phyloP scores from a whole-genome alignment of 1,284 basidiomycete genomes.

The Schizopora paradoxa region DNA sequence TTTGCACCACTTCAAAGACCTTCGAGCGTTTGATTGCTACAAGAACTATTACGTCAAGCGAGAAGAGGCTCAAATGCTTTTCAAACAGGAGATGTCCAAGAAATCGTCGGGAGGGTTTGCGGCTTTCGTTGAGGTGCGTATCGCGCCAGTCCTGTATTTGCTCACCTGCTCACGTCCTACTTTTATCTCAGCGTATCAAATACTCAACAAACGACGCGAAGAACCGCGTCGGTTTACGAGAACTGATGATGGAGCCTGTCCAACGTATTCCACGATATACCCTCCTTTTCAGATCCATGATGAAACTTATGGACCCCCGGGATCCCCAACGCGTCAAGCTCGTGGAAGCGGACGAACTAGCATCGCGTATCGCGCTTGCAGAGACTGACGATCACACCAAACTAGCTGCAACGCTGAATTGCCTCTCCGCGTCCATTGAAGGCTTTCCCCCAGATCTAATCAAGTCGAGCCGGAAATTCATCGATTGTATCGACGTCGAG shows the following conservation, averaged over 20 bases:
- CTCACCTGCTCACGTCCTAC: conserved; percentile 17
- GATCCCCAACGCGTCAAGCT: conserved; percentile 81
- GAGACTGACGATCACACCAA: conserved; percentile 91
- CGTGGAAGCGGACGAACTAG: conserved; percentile 81
- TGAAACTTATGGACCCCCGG: conserved; percentile 75
- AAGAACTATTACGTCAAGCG: conserved; percentile 88
- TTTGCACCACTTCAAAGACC: conserved; percentile 76
- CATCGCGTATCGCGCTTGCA: conserved; percentile 87
- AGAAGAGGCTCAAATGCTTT: conserved; percentile 89
- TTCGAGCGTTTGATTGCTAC: conserved; percentile 85
- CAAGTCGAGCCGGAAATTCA: conserved; percentile 81
- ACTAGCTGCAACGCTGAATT: conserved; percentile 85
- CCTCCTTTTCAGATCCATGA: conserved; percentile 86
- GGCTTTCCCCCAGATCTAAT: conserved; percentile 86
- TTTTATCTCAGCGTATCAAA: conserved; percentile 67
- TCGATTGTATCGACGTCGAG: conserved; percentile 93
- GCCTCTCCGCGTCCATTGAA: conserved; percentile 81
- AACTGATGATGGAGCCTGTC: conserved; percentile 99
- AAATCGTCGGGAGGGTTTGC: conserved; percentile 67
- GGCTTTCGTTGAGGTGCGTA: conserved; percentile 78
- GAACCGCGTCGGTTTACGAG: conserved; percentile 86
- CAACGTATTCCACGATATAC: conserved; percentile 97
- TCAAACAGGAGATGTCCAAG: conserved; percentile 78
- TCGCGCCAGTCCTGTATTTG: conserved; percentile 11
- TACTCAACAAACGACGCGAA: conserved; percentile 77